Evolutionary conservation across 805 yeast genomes (phyloP), one percentile per base, ranked within the genome.

Genomic region (Candida ulmi): DNA sequence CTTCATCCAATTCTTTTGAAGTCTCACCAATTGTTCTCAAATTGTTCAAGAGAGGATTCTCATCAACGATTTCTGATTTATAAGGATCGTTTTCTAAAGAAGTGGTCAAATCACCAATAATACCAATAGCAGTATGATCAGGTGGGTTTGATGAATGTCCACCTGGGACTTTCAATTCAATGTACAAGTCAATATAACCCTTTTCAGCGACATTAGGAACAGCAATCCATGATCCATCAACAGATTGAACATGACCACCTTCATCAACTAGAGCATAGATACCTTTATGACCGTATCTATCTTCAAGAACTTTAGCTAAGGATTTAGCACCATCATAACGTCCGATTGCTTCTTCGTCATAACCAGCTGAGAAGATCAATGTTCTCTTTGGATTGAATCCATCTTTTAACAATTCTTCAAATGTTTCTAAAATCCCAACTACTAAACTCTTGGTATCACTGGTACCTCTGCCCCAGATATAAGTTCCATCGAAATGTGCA

Each of bases 71-170:
- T 13, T 60, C 48, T 1, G 79, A 65, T 12, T 38, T 44, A 38
- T 54, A 62, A 8, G 80, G 81, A 43, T 74, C 71, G 11, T 60
- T 57, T 57, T 88, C 95, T 30, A 86, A 63, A 15, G 57, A 48
- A 9, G 65, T 58, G 11, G 80, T 66, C 40, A 85, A 63, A 41
- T 81, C 78, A 3, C 87, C 68, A 37, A 80, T 65, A 28, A 86
- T 71, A 11, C 93, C 95, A 60, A 87, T 83, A 2, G 83, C 72
- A 5, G 93, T 83, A 54, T 85, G 93, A 36, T 76, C 82, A 1
- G 88, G 90, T 5, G 95, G 91, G 17, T 69, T 57, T 6, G 88
- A 80, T 1, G 90, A 78, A 54, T 84, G 93, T 7, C 95, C 95
- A 26, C 93, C 93, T 11, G 76, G 74, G 25, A 83, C 78, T 21